A percentile compares a stretch with the other conserved stretches of the same genome.
Conservation (phyloP, 345 rosid species). For the Salix udensis region DNA sequence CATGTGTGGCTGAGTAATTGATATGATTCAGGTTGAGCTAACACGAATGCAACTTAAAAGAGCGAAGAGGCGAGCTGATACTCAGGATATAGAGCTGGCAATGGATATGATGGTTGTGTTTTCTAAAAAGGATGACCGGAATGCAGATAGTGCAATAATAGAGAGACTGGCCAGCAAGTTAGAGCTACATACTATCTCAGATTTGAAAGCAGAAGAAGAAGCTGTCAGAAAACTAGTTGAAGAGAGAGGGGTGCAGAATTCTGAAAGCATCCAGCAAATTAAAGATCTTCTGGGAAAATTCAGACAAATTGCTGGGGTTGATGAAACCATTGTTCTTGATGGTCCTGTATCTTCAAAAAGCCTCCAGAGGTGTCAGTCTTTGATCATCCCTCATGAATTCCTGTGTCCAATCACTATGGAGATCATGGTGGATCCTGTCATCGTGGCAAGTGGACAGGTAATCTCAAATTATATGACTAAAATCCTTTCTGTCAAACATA, state of each 20-base stretch:
- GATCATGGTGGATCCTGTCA: conserved; percentile 65
- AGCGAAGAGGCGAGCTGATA: conserved; percentile 50
- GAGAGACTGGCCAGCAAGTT: conserved; percentile 56
- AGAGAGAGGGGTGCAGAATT: conserved; percentile 30
- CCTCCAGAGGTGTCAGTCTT: conserved; percentile 36
- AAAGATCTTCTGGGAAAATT: conserved; percentile 42
- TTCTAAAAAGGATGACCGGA: conserved; percentile 42
- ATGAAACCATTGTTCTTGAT: conserved; percentile 32
- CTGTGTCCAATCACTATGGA: conserved; percentile 56
- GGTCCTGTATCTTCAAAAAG: conserved; percentile 31
- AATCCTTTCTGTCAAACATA: neutral
- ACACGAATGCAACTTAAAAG: conserved; percentile 51
- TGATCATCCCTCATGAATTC: conserved; percentile 47
- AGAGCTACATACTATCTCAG: conserved; percentile 46
- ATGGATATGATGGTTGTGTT: conserved; percentile 66
- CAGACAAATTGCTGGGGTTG: conserved; percentile 44
- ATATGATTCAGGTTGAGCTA: conserved; percentile 44
- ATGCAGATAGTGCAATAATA: conserved; percentile 48
- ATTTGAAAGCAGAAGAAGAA: conserved; percentile 41
- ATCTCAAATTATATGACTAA: neutral
- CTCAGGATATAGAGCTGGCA: conserved; percentile 60
- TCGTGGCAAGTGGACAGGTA: conserved; percentile 72
- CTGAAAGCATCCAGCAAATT: conserved; percentile 40
- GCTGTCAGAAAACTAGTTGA: conserved; percentile 42
- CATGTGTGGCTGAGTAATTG: conserved; percentile 1